Conservation (phyloP, 495 filamentous ascomycete species). For the Daldinia vernicosa region DNA sequence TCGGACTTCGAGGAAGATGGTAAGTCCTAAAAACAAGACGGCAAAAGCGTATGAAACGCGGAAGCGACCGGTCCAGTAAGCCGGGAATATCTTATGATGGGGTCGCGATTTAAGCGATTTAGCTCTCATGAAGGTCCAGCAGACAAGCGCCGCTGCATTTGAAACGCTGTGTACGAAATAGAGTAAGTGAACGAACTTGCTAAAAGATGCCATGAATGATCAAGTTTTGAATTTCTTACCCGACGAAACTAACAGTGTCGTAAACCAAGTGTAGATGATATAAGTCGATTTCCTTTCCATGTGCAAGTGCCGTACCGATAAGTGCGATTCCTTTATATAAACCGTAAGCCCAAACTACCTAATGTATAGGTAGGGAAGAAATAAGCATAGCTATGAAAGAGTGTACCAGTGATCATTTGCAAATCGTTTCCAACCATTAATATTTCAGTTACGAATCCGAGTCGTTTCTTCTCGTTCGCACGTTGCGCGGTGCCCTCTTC, state of each 20-base stretch:
- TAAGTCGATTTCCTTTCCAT: constrained; percentile 39
- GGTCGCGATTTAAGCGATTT: constrained; percentile 27
- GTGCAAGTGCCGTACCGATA: constrained; percentile 45
- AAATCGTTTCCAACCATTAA: constrained; percentile 52
- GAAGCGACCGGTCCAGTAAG: constrained; percentile 41
- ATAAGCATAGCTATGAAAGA: background rate
- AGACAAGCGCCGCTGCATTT: constrained; percentile 50
- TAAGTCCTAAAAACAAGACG: constrained; percentile 44
- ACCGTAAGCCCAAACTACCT: constrained; percentile 6
- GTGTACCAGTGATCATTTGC: constrained; percentile 44
- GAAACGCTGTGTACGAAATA: constrained; percentile 36
- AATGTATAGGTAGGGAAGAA: background rate
- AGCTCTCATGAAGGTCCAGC: constrained; percentile 44
- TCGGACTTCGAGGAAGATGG: constrained; percentile 46
- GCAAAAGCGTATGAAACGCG: constrained; percentile 46
- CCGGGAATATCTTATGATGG: constrained; percentile 12
- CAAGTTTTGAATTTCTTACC: constrained; percentile 24
- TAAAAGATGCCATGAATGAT: background rate
- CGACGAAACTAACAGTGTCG: constrained; percentile 52
- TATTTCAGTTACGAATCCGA: constrained; percentile 50
- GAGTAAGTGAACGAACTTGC: constrained; percentile 5
- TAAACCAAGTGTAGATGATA: constrained; percentile 51
- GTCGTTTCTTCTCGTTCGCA: constrained; percentile 45
- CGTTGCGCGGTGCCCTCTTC: constrained; percentile 43
- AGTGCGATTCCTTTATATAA: constrained; percentile 34